Conservation (phyloP, 176 grass and related monocot genomes). For the Luzula sylvatica region DNA sequence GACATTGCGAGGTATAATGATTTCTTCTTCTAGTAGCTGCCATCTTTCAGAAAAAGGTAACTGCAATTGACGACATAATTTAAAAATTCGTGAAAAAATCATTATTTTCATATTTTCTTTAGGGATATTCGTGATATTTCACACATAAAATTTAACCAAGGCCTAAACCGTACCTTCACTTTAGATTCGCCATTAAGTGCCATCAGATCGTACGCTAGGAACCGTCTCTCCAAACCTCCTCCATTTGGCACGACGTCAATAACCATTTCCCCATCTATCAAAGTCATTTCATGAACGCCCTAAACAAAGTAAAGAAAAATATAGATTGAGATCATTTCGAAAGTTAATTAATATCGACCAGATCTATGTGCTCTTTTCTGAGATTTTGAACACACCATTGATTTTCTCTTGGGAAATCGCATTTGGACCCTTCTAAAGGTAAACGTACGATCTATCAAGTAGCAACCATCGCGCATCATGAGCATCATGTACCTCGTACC, state of each 20-base stretch:
- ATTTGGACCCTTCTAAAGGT: constrained; percentile 92
- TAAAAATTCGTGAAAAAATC: too few relatives aligned
- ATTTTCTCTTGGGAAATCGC: constrained; percentile 64
- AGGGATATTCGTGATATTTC: neutral
- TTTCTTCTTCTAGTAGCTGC: constrained; percentile 93
- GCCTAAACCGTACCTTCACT: constrained; percentile 50
- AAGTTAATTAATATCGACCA: too few relatives aligned
- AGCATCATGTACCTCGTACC: constrained; percentile 99
- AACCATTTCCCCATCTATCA: constrained; percentile 99
- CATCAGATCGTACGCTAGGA: constrained; percentile 85
- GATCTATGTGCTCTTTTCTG: too few relatives aligned
- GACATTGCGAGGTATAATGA: constrained; percentile 53
- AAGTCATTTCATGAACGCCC: constrained; percentile 68
- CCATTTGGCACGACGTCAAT: constrained; percentile 83
- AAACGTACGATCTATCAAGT: constrained; percentile 90
- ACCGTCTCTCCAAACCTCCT: constrained; percentile 80
- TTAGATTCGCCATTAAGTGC: constrained; percentile 48
- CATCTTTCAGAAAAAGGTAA: constrained; percentile 93
- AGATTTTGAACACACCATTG: too few relatives aligned
- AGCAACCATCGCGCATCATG: constrained; percentile 71
- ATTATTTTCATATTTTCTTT: neutral
- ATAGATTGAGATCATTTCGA: too few relatives aligned
- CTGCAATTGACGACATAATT: constrained; percentile 44
- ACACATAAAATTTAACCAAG: neutral
- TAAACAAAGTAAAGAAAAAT: constrained; percentile 34